Evolutionary conservation across 2,329 filamentous ascomycete species (phyloP).

Genomic region (Cladosporium sp.): DNA sequence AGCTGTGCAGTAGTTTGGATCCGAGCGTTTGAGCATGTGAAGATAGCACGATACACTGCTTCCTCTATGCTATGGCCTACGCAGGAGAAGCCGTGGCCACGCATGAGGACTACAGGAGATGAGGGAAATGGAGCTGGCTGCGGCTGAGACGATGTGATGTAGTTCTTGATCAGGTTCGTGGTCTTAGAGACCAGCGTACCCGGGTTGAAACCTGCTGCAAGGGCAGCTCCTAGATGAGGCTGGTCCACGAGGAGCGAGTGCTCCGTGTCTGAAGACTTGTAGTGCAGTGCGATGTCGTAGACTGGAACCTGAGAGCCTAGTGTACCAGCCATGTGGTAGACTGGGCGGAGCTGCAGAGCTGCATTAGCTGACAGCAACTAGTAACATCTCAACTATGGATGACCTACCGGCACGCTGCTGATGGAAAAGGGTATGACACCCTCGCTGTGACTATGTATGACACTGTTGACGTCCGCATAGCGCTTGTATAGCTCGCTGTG

Average conservation of each 20-base stretch:
- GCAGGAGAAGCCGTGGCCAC: constrained; percentile 44
- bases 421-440: constrained; percentile 42
- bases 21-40: constrained; percentile 37
- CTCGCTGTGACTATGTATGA: constrained; percentile 41
- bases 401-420: constrained; percentile 35
- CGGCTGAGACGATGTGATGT: constrained; percentile 23
- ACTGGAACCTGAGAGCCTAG: constrained; percentile 34
- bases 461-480: constrained; percentile 40
- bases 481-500: constrained; percentile 43
- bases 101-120: constrained; percentile 33
- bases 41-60: constrained; percentile 43
- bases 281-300: constrained; percentile 32
- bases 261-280: constrained; percentile 23
- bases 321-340: constrained; percentile 42
- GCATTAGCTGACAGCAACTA: no score
- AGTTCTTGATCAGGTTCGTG: constrained; percentile 28
- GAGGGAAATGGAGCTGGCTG: constrained; percentile 20
- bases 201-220: constrained; percentile 30
- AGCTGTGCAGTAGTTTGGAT: constrained; percentile 37
- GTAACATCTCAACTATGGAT: neutral
- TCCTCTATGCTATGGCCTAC: constrained; percentile 40
- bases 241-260: constrained; percentile 34
- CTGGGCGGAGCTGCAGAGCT: constrained; percentile 31
- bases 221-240: constrained; percentile 29
- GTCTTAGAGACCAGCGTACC: constrained; percentile 24